phyloP scores from a whole-genome alignment of 345 rosid species.

The Camelina laxa region DNA sequence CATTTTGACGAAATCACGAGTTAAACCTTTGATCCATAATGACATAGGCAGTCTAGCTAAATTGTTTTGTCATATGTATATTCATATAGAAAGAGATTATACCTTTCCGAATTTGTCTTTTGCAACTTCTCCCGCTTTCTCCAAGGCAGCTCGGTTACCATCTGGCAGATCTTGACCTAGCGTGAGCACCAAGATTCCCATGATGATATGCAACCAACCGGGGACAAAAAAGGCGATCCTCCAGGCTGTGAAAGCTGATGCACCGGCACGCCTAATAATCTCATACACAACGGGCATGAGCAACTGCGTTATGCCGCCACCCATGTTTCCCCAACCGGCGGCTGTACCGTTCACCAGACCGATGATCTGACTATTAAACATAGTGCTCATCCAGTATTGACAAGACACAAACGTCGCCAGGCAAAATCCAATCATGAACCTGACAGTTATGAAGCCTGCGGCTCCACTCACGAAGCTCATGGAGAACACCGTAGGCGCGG shows the following conservation, averaged over 20 bases:
- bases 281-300: slow-evolving; percentile 75
- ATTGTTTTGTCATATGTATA: neutral
- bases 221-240: slow-evolving; percentile 78
- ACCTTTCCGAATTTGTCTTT: slow-evolving; percentile 78
- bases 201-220: slow-evolving; percentile 62
- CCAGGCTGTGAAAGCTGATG: slow-evolving; percentile 79
- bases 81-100: neutral
- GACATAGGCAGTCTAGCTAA: neutral
- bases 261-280: slow-evolving; percentile 50
- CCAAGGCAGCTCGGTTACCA: slow-evolving; percentile 65
- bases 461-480: slow-evolving; percentile 61
- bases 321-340: slow-evolving; percentile 89
- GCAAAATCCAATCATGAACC: slow-evolving; percentile 85
- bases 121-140: slow-evolving; percentile 64
- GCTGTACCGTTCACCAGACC: slow-evolving; percentile 84
- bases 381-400: slow-evolving; percentile 90
- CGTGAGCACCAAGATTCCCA: slow-evolving; percentile 66
- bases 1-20: neutral
- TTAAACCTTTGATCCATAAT: neutral
- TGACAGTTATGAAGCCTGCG: slow-evolving; percentile 59
- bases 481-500: slow-evolving; percentile 78
- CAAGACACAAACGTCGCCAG: slow-evolving; percentile 86
- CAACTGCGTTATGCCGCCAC: slow-evolving; percentile 76
- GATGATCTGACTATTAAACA: slow-evolving; percentile 75
- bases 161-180: slow-evolving; percentile 85